Evolutionary conservation across 805 yeast genomes (phyloP).

Genomic region (Hanseniaspora lindneri): DNA sequence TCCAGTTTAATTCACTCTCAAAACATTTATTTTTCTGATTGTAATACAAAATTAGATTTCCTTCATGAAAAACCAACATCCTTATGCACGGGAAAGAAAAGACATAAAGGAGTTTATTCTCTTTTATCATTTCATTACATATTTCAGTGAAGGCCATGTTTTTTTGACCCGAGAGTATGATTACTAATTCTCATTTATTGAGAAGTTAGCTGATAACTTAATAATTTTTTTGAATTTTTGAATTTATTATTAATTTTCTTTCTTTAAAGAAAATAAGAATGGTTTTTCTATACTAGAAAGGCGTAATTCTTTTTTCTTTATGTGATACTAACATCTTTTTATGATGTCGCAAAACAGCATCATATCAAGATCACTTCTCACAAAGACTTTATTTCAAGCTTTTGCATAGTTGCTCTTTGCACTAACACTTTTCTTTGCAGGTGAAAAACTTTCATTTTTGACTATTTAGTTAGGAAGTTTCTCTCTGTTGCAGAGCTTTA

Average conservation of each 20-base stretch:
- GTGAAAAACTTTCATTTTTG: neutral
- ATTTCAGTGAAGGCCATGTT: conserved; percentile 15
- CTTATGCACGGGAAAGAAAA: conserved; percentile 16
- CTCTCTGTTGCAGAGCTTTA: neutral
- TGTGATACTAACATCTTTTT: neutral
- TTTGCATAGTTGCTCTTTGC: neutral
- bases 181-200: conserved; percentile 14
- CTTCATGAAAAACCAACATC: conserved; percentile 11
- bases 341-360: neutral
- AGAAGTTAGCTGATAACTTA: conserved; percentile 16
- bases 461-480: neutral
- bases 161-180: conserved; percentile 16
- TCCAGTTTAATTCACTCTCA: too few relatives aligned
- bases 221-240: conserved; percentile 15
- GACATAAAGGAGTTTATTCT: conserved; percentile 13
- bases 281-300: conserved; percentile 10
- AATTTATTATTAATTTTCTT: conserved; percentile 15
- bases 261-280: conserved; percentile 4
- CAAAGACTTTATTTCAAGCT: neutral
- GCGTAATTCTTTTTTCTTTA: conserved; percentile 7
- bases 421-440: neutral
- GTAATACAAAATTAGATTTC: too few relatives aligned
- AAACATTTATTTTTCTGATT: neutral
- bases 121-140: conserved; percentile 15
- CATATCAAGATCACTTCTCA: conserved; percentile 12